A percentile compares a stretch with the other conserved stretches of the same genome.
Evolutionary conservation across 2,329 filamentous ascomycete genomes (phyloP).

Genomic region (Epichloe scottii): DNA sequence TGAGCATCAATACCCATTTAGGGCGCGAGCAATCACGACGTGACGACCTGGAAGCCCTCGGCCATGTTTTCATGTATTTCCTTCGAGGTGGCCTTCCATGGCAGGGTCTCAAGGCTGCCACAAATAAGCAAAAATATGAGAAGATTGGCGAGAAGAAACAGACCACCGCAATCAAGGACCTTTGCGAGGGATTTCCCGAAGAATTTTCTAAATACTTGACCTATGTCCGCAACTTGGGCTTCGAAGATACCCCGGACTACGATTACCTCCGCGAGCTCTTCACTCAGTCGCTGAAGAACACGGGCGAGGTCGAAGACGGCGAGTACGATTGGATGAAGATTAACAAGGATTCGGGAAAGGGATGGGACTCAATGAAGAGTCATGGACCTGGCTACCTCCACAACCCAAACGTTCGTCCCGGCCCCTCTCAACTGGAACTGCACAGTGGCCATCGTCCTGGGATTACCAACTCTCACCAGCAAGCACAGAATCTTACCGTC

Average conservation of each 20-base stretch:
- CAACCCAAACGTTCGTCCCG: conserved; percentile 65
- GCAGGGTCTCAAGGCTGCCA: conserved; percentile 62
- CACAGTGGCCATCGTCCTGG: conserved; percentile 59
- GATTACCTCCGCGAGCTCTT: conserved; percentile 95
- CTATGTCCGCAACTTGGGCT: conserved; percentile 94
- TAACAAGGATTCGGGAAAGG: conserved; percentile 70
- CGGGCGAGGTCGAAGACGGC: conserved; percentile 88
- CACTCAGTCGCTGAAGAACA: conserved; percentile 88
- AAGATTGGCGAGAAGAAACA: conserved; percentile 99
- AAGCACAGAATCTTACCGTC: conserved; percentile 55
- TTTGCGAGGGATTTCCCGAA: conserved; percentile 91
- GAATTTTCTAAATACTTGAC: conserved; percentile 97
- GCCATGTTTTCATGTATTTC: conserved; percentile 67
- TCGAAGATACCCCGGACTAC: conserved; percentile 97
- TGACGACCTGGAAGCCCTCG: conserved; percentile 85
- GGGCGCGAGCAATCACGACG: conserved; percentile 91
- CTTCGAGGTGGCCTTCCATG: conserved; percentile 57
- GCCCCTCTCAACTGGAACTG: conserved; percentile 73
- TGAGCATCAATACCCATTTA: conserved; percentile 99
- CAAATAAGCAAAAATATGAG: conserved; percentile 95
- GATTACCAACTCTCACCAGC: conserved; percentile 51
- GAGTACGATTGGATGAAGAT: conserved; percentile 99
- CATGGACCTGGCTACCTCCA: conserved; percentile 51
- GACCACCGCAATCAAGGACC: conserved; percentile 89
- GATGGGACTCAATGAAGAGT: conserved; percentile 66